Evolutionary conservation across 2,329 filamentous ascomycete species (phyloP).

Genomic region (Epichloe coenophiala): DNA sequence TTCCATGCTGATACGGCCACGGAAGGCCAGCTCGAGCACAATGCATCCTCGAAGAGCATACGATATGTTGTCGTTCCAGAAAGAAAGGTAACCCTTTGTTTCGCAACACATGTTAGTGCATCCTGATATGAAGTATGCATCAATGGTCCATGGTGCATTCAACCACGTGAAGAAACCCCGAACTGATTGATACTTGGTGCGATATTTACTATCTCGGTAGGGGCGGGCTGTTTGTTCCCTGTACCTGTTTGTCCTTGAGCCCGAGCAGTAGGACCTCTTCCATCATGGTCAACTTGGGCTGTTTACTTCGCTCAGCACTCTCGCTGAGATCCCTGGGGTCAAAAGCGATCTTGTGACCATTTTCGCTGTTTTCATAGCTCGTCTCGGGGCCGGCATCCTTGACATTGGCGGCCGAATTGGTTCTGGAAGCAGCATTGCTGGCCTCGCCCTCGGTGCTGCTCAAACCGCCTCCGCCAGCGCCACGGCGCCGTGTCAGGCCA

Average conservation of each 20-base stretch:
- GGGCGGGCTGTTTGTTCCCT: slow-evolving; percentile 10
- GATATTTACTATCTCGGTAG: background rate
- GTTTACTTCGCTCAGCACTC: slow-evolving; percentile 89
- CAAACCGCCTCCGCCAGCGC: slow-evolving; percentile 50
- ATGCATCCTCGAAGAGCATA: slow-evolving; percentile 97
- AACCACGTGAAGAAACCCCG: background rate
- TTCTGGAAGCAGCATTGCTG: slow-evolving; percentile 38
- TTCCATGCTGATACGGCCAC: slow-evolving; percentile 95
- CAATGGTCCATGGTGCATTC: background rate
- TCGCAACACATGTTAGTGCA: slow-evolving; percentile 5
- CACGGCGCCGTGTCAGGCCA: slow-evolving; percentile 51
- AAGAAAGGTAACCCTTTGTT: slow-evolving; percentile 81
- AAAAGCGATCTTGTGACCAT: slow-evolving; percentile 97
- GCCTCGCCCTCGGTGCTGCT: slow-evolving; percentile 43
- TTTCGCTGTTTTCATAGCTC: slow-evolving; percentile 82
- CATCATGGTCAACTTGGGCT: slow-evolving; percentile 97
- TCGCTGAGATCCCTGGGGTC: slow-evolving; percentile 96
- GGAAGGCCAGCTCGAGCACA: slow-evolving; percentile 91
- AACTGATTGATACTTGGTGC: background rate
- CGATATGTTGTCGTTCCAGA: slow-evolving; percentile 99
- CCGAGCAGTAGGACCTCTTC: slow-evolving; percentile 93
- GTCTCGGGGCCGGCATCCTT: slow-evolving; percentile 53
- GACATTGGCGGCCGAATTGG: slow-evolving; percentile 41
- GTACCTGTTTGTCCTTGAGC: slow-evolving; percentile 95
- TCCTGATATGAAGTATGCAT: background rate